Evolutionary conservation across 352 stramenopile species (phyloP), one percentile per base, ranked within the genome.

Genomic region (Aphanomyces invadans): DNA sequence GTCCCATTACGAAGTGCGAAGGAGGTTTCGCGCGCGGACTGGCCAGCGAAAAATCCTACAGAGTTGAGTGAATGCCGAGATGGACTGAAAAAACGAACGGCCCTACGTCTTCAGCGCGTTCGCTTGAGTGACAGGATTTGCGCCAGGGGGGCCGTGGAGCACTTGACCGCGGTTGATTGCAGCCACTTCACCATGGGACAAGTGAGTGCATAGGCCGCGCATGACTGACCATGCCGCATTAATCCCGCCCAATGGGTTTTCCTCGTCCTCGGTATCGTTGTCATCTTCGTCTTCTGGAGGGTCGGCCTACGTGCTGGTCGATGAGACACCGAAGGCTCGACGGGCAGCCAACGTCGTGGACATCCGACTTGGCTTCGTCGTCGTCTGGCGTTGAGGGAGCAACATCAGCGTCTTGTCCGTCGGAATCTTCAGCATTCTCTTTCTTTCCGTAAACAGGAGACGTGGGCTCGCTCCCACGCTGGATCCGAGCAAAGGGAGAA

Each of bases 1-100:
- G 4, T 31, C 29, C 12, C 4, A 33, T 28, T 31, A 67, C 60
- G 28, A 26, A 2, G 26, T 67, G 21, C 38, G 21, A 5, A 67
- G 26, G 17, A 57, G 38, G 25, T 67, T 67, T n/a, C 25, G 25
- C 17, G 44, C 10, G 29, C 38, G 31, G 19, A 67, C 31, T 7
- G 60, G 60, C 60, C 60, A 67, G 17, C 48, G 26, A 49, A 67
- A 60, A 12, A 15, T 32, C 10, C 60, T 67, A 44, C 25, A 56
- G 4, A 1, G 42, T n/a, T n/a, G 0, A 17, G 45, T 19, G 0
- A 32, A 49, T 10, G 11, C n/a, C n/a, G n/a, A 46, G 10, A 44
- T 25, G 25, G 4, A 48, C n/a, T 46, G 36, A 12, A 32, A n/a
- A n/a, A 62, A 2, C 17, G 42, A 23, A 44, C 36, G 7, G 7